phyloP scores from a whole-genome alignment of 768 basidiomycete genomes.

The Trametes coccinea region DNA sequence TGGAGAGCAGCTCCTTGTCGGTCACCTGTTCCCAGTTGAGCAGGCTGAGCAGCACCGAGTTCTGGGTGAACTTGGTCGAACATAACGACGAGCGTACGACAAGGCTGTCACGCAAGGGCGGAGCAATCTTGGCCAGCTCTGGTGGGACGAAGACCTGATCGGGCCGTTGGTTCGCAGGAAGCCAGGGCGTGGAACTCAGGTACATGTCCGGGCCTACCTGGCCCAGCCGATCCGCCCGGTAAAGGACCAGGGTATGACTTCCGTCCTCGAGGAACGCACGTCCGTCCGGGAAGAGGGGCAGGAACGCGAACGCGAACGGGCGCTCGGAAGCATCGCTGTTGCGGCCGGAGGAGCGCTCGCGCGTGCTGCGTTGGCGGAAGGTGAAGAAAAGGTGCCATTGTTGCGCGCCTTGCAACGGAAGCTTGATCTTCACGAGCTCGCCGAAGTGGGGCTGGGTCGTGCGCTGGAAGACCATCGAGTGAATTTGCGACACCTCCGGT shows the following conservation, averaged over 20 bases:
- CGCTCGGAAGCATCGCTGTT: slow-evolving; percentile 53
- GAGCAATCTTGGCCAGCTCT: slow-evolving; percentile 64
- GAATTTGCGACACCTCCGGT: slow-evolving; percentile 72
- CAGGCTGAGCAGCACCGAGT: slow-evolving; percentile 76
- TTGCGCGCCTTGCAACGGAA: slow-evolving; percentile 67
- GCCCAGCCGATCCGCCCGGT: slow-evolving; percentile 71
- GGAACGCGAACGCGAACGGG: slow-evolving; percentile 91
- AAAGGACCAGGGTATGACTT: slow-evolving; percentile 80
- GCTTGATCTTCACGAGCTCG: slow-evolving; percentile 85
- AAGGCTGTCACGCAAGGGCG: slow-evolving; percentile 74
- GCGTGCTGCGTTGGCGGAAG: slow-evolving; percentile 72
- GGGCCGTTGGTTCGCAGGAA: slow-evolving; percentile 52
- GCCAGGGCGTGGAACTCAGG: slow-evolving; percentile 64
- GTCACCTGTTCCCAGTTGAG: slow-evolving; percentile 77
- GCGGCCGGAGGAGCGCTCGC: slow-evolving; percentile 46
- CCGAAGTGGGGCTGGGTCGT: slow-evolving; percentile 91
- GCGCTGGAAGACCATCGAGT: slow-evolving; percentile 88
- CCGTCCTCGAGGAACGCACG: slow-evolving; percentile 88
- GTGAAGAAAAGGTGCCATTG: slow-evolving; percentile 94
- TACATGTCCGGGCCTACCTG: slow-evolving; percentile 71
- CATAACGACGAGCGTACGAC: slow-evolving; percentile 87
- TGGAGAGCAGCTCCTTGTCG: slow-evolving; percentile 64
- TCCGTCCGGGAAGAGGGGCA: slow-evolving; percentile 79
- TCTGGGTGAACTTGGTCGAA: slow-evolving; percentile 91
- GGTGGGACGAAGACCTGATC: slow-evolving; percentile 60